Evolutionary conservation across 176 grass and related monocot species (phyloP).

Genomic region (Bonia amplexicaulis): DNA sequence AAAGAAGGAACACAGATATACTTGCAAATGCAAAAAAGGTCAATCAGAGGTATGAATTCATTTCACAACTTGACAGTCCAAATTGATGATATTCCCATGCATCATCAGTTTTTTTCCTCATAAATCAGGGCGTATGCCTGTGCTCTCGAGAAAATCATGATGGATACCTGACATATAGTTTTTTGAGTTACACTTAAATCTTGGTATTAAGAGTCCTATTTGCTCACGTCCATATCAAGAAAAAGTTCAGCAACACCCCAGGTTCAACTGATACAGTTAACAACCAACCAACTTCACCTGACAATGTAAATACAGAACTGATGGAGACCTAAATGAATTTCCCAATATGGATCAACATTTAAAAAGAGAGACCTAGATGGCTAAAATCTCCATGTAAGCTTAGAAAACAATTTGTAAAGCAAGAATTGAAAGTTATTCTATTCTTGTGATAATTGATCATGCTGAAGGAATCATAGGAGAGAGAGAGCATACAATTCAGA

Average conservation of each 20-base stretch:
- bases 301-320: not conserved
- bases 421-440: not conserved
- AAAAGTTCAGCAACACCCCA: not conserved
- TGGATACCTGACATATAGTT: not conserved
- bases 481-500: not conserved
- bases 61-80: not conserved
- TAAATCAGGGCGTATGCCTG: not conserved
- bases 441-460: not conserved
- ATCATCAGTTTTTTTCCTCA: not conserved
- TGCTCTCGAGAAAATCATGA: not conserved
- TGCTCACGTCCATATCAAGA: not conserved
- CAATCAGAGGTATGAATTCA: not conserved
- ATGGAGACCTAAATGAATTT: not conserved
- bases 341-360: not conserved
- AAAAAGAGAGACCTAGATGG: not conserved
- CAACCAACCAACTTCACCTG: not conserved
- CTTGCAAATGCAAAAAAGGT: not conserved
- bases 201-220: not conserved
- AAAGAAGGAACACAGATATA: not conserved
- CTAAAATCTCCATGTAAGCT: not conserved
- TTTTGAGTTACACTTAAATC: not conserved
- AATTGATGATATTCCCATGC: not conserved
- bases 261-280: not conserved
- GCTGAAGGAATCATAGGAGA: not conserved
- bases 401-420: not conserved